These are phyloP conservation scores for Saposhnikovia divaricata DNA, from an alignment of 129 eudicot species.

Conservation along the genomic window DNA sequence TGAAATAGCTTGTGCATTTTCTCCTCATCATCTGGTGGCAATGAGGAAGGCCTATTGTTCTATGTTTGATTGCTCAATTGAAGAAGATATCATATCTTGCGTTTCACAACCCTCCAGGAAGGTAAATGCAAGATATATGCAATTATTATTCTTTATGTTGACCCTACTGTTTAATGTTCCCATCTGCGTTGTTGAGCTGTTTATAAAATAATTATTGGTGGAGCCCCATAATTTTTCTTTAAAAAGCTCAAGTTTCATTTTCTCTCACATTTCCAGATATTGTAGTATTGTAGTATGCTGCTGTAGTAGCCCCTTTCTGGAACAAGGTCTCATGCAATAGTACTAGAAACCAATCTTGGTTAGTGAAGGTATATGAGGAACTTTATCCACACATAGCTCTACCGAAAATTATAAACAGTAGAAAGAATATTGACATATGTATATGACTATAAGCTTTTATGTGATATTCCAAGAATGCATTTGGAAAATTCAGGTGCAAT, in stretches of 20 bases:
- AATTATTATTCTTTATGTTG: not conserved
- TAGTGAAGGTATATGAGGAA: not conserved
- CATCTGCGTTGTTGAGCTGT: not conserved
- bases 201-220: not conserved
- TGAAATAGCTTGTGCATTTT: constrained; percentile 59
- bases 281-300: not conserved
- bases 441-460: not conserved
- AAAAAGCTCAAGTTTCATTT: not conserved
- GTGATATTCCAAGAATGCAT: not conserved
- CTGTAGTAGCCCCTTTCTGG: not conserved
- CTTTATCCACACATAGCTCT: not conserved
- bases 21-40: constrained; percentile 56
- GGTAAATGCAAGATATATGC: constrained; percentile 25
- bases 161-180: not conserved
- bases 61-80: constrained; percentile 50
- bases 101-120: constrained; percentile 36
- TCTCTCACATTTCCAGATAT: not conserved
- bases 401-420: not conserved
- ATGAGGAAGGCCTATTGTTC: constrained; percentile 55
- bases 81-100: constrained; percentile 48
- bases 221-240: not conserved
- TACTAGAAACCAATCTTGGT: not conserved
- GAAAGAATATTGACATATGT: not conserved
- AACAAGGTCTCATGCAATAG: not conserved
- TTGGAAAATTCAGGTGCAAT: not conserved